Percentiles rank a stretch among this genome's conserved stretches.
phyloP scores from a whole-genome alignment of 345 rosid genomes.

The Brassica rapa region DNA sequence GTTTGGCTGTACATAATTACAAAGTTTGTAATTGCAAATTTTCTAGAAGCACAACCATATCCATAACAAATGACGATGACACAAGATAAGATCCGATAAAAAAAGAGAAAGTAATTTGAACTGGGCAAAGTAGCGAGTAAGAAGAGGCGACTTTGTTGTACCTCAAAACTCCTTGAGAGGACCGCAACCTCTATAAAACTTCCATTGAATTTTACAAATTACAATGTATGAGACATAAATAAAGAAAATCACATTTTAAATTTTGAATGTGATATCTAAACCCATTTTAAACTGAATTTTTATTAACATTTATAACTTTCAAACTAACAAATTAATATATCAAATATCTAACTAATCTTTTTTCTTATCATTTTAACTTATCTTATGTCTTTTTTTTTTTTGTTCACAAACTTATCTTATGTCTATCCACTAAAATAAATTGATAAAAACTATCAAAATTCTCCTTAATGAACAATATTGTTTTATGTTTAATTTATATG shows the following conservation, averaged over 20 bases:
- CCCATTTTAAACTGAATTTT: background rate
- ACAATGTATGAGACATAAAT: background rate
- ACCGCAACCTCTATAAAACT: constrained; percentile 20
- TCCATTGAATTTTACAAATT: background rate
- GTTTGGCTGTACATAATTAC: background rate
- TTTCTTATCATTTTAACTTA: background rate
- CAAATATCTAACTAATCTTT: too few species aligned
- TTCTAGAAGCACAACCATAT: constrained; percentile 6
- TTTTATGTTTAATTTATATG: background rate
- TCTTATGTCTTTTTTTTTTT: background rate
- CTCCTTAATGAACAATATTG: background rate
- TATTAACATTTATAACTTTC: background rate
- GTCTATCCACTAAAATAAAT: background rate
- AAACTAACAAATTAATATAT: background rate
- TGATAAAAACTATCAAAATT: background rate
- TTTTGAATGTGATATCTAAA: too few species aligned
- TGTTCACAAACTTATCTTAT: background rate
- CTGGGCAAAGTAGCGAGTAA: background rate
- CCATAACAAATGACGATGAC: background rate
- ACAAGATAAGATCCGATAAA: background rate
- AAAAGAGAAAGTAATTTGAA: background rate
- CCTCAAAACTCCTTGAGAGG: constrained; percentile 24
- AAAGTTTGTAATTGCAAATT: background rate
- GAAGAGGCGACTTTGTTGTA: background rate
- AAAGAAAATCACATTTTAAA: too few species aligned